Evolutionary conservation across 169 alveolate species (phyloP).

Genomic region (Theileria parva): DNA sequence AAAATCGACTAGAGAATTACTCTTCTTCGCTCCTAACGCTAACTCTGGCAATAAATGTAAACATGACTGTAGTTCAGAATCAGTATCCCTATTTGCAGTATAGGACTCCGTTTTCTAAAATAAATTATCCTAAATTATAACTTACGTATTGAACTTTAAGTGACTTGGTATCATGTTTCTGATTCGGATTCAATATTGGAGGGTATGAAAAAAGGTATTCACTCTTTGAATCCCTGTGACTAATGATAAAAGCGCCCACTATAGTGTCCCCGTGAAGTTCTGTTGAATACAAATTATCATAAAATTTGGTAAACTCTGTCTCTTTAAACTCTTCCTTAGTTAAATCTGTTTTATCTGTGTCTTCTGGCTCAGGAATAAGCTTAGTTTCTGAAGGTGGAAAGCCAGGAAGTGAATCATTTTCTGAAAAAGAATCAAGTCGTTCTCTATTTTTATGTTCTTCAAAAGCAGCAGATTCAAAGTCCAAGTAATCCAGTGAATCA

Average conservation of each 20-base stretch:
- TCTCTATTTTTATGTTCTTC: not conserved
- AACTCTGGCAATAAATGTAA: slow-evolving; percentile 44
- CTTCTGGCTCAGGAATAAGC: not conserved
- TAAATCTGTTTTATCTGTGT: not conserved
- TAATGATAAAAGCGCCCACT: slow-evolving; percentile 15
- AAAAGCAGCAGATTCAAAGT: not conserved
- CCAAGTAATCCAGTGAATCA: not conserved
- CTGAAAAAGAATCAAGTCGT: not conserved
- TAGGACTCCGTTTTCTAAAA: slow-evolving; percentile 1
- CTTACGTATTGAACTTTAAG: slow-evolving; percentile 2
- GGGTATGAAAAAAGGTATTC: slow-evolving; percentile 5
- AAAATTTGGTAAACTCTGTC: not conserved
- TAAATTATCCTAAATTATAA: not conserved
- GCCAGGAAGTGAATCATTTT: not conserved
- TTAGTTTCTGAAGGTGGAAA: not conserved
- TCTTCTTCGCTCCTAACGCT: slow-evolving; percentile 48
- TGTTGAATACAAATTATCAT: not conserved
- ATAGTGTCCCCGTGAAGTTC: slow-evolving; percentile 15
- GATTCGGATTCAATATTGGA: not conserved
- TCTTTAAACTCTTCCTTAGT: not conserved
- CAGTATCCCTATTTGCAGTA: slow-evolving; percentile 24
- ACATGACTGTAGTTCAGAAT: slow-evolving; percentile 34
- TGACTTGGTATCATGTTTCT: not conserved
- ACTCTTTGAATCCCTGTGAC: not conserved
- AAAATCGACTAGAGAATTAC: slow-evolving; percentile 39